Evolutionary conservation across 768 basidiomycete species (phyloP).

Genomic region (Chalciporus piperatus): DNA sequence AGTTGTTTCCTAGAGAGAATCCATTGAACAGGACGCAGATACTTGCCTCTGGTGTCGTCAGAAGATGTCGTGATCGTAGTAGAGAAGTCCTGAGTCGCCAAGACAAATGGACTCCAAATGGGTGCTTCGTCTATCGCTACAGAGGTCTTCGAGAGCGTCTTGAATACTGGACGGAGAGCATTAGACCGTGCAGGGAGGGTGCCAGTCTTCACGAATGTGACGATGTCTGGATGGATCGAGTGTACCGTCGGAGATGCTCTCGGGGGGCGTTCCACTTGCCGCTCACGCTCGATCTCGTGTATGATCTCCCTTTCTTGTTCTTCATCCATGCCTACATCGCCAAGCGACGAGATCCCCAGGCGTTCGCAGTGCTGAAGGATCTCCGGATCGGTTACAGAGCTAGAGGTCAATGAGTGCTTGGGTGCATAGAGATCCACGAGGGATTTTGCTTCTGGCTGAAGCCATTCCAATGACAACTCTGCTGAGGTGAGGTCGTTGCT

Average conservation of each 20-base stretch:
- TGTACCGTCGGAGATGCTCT: conserved; percentile 23
- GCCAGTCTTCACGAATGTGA: conserved; percentile 30
- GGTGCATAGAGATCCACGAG: conserved; percentile 36
- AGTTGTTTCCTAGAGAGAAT: conserved; percentile 14
- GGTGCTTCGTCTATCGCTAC: conserved; percentile 15
- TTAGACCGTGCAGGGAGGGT: conserved; percentile 11
- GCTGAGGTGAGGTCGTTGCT: not conserved
- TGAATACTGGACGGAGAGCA: conserved; percentile 24
- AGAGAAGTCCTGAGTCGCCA: conserved; percentile 18
- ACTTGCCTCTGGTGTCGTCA: conserved; percentile 4
- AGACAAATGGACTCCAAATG: conserved; percentile 17
- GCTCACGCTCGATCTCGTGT: conserved; percentile 44
- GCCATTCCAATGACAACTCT: conserved; percentile 30
- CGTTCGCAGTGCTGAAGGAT: conserved; percentile 14
- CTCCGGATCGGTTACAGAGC: not conserved
- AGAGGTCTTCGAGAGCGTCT: conserved; percentile 9
- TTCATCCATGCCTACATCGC: conserved; percentile 35
- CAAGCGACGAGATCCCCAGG: conserved; percentile 15
- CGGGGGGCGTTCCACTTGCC: conserved; percentile 36
- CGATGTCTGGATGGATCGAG: conserved; percentile 10
- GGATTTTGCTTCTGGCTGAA: conserved; percentile 38
- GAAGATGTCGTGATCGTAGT: conserved; percentile 6
- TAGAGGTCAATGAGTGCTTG: not conserved
- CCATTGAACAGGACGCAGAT: conserved; percentile 31
- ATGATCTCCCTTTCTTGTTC: conserved; percentile 51